Evolutionary conservation across 257 asterid genomes (phyloP).

Genomic region (Gynochthodes officinalis): DNA sequence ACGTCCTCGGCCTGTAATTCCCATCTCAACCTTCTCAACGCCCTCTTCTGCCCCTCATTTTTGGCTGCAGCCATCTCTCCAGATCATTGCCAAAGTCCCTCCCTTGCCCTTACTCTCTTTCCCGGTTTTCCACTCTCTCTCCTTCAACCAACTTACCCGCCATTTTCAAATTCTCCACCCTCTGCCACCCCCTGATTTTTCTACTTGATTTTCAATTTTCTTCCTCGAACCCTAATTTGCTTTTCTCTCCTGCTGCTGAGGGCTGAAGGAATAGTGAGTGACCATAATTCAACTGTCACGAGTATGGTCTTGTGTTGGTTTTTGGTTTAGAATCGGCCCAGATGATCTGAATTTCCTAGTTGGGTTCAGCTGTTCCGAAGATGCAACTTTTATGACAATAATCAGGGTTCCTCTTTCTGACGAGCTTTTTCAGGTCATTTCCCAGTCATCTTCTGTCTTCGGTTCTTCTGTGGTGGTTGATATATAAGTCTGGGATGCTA

Average conservation of each 20-base stretch:
- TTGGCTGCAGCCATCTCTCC: conserved; percentile 56
- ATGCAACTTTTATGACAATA: conserved; percentile 25
- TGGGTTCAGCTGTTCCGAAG: conserved; percentile 15
- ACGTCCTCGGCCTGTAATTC: conserved; percentile 34
- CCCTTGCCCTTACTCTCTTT: conserved; percentile 30
- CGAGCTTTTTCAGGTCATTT: conserved; percentile 24
- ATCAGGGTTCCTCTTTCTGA: conserved; percentile 11
- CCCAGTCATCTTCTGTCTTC: neutral
- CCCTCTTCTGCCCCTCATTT: conserved; percentile 61
- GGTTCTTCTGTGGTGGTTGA: neutral
- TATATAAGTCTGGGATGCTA: no score
- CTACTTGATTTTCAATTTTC: neutral
- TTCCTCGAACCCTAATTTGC: conserved; percentile 10
- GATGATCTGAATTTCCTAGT: neutral
- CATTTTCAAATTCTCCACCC: conserved; percentile 29
- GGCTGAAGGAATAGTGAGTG: neutral
- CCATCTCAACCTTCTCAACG: conserved; percentile 60
- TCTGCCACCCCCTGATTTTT: neutral
- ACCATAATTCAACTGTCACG: neutral
- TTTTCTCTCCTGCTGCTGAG: neutral
- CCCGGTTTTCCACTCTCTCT: conserved; percentile 28
- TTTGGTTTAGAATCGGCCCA: neutral
- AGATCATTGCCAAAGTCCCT: conserved; percentile 34
- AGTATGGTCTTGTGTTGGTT: neutral
- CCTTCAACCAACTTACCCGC: conserved; percentile 35